Base-by-base conservation (phyloP, 108 stramenopile species). In the Pseudonitzschia multiseries region DNA sequence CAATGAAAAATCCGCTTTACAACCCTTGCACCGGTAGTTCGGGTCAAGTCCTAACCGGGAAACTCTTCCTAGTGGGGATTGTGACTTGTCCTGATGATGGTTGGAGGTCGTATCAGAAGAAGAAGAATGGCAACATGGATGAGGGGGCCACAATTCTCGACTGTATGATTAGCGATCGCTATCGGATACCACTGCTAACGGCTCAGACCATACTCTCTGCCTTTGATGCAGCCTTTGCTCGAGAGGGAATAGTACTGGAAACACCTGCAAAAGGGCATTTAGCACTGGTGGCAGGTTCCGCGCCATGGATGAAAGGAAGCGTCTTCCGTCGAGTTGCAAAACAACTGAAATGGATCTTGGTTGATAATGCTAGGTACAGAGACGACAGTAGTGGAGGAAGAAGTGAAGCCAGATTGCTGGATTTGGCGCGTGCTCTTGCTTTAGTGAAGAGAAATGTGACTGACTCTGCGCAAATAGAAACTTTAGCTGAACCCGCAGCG, bases 51-150 rank as follows among this genome's bases (percentile, higher is more conserved):
- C 27, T 94, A 21, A 63, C 82, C 24, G 77, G 87, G 24, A 42
- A 74, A n/a, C 27, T 91, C 44, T 91, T 89, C 70, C 64, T 94
- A 22, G 84, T 94, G 60, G 93, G 85, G 14, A 83, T 94, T 68
- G 81, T 87, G 24, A 90, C 93, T 17, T 85, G 86, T 71, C 60
- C 80, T 9, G 85, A 91, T 57, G 80, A 83, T 81, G 84, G 77
- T 27, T 73, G 83, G 76, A 68, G 70, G 17, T 82, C 81, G 18
- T 15, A 61, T 5, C 69, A 53, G 42, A 44, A 74, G 28, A 66
- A 33, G 41, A 43, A 31, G 15, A 40, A 5, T 36, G 41, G 44
- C 6, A 8, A 57, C 36, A 40, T 59, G 20, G 75, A 67, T 42
- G 79, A 72, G 26, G 60, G 61, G 10, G 42, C 77, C 22, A 73